These are phyloP conservation scores for Stachybotrys echinatus DNA, from an alignment of 2,329 filamentous ascomycete species.

Conservation along the genomic window DNA sequence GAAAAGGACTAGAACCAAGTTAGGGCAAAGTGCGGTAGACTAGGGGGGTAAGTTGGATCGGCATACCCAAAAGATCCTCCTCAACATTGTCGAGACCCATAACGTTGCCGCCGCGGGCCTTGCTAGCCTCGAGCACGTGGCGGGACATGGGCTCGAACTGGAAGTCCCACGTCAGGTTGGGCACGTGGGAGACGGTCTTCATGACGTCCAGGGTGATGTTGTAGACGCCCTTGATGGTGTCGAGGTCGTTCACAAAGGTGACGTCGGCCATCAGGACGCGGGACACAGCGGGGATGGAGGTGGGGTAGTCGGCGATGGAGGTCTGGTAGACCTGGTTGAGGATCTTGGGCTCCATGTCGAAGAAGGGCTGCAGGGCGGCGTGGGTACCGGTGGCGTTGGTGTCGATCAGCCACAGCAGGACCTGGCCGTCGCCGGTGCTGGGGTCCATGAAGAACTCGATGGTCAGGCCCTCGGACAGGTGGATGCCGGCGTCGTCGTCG, in stretches of 20 bases:
- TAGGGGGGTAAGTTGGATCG: background rate
- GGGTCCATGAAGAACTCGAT: slow-evolving; percentile 13
- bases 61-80: slow-evolving; percentile 5
- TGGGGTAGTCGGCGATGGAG: slow-evolving; percentile 9
- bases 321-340: slow-evolving; percentile 9
- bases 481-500: slow-evolving; percentile 1
- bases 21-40: background rate
- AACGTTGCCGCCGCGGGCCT: slow-evolving; percentile 6
- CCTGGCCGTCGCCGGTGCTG: slow-evolving; percentile 7
- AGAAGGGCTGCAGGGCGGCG: slow-evolving; percentile 9
- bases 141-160: slow-evolving; percentile 10
- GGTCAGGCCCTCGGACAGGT: slow-evolving; percentile 12
- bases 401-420: slow-evolving; percentile 10
- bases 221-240: slow-evolving; percentile 8
- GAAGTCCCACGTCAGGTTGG: slow-evolving; percentile 8
- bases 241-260: slow-evolving; percentile 9
- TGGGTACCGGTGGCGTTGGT: slow-evolving; percentile 7
- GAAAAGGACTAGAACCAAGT: background rate
- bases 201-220: slow-evolving; percentile 8
- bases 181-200: slow-evolving; percentile 5
- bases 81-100: slow-evolving; percentile 6
- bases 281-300: slow-evolving; percentile 7
- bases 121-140: slow-evolving; percentile 2
- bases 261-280: slow-evolving; percentile 9
- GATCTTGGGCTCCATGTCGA: slow-evolving; percentile 12